These are phyloP conservation scores for Colletotrichum cuscutae DNA, from an alignment of 2,329 filamentous ascomycete species.

Conservation along the genomic window DNA sequence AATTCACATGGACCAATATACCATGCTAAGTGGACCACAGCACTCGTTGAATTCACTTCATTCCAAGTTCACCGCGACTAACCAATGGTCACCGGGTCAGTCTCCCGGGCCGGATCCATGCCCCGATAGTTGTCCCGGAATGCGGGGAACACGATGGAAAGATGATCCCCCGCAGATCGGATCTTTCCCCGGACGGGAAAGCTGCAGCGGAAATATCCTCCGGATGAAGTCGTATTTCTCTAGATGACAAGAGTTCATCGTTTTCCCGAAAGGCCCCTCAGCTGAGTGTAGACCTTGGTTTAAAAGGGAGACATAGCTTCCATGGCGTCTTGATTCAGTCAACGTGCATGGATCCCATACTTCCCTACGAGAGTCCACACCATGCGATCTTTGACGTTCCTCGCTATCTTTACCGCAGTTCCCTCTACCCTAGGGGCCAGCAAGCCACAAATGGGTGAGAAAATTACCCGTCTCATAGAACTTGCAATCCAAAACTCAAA, in stretches of 20 bases:
- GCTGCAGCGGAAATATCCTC: not conserved
- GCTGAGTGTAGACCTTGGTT: not conserved
- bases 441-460: constrained; percentile 7
- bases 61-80: not conserved
- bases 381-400: not conserved
- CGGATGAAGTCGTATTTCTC: not conserved
- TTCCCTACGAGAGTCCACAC: not conserved
- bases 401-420: not conserved
- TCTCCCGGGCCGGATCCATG: not conserved
- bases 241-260: not conserved
- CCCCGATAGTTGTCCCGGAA: constrained; percentile 7
- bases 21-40: not conserved
- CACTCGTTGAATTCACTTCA: not conserved
- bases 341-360: not conserved
- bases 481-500: not conserved
- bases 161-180: constrained; percentile 7
- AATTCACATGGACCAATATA: not conserved
- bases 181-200: not conserved
- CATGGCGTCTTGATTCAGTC: too few relatives aligned
- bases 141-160: not conserved
- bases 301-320: not conserved
- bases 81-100: not conserved
- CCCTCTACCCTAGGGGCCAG: not conserved
- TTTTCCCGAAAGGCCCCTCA: not conserved
- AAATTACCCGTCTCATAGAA: not conserved